Base-by-base conservation (phyloP, 2,329 filamentous ascomycete genomes). In the Pseudopyrenochaeta lycopersici region DNA sequence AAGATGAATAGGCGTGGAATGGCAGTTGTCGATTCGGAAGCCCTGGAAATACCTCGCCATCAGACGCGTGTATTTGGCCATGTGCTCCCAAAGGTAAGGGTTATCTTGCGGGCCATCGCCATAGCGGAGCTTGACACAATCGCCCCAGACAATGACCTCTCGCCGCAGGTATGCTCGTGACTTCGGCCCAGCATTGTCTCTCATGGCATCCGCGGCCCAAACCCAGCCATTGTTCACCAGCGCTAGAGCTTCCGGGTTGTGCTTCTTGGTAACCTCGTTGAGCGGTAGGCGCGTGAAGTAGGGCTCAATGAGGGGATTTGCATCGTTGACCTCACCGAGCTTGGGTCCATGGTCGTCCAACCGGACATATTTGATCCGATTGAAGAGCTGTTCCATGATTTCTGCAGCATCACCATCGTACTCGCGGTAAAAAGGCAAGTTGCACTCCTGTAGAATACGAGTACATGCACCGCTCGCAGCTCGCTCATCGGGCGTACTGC, bases 141-240 rank as follows among this genome's bases (percentile, higher is more conserved):
- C 95, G 12, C 94, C 93, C 95, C 95, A 99, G 27, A 97, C 90
- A 63, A 99, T 98, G 56, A 99, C 92, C 76, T 99, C 92, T 63
- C 95, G 87, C 46, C 92, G 87, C n/a, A 99, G 84, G 70, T 99
- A 99, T n/a, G 94, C 92, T 50, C 89, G 88, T 7, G 94, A 97
- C 41, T 90, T 82, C 0, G 92, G 90, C 0, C 96, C 96, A 27
- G 95, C 95, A 69, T 98, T 95, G 78, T 99, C 95, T 38, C 91
- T 84, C 76, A 98, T 85, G 1, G 95, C 94, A 77, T 98, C 96
- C 5, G 94, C 94, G 53, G 91, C 94, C 95, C 95, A 99, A 7
- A 99, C 93, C 95, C 95, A 99, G 38, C 95, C 95, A 71, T 99
- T 99, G 77, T 98, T 98, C 35, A 89, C 93, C 46, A 99, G 79